Evolutionary conservation across 78 protist species (phyloP).

Genomic region (Neovahlkampfia damariscottae): DNA sequence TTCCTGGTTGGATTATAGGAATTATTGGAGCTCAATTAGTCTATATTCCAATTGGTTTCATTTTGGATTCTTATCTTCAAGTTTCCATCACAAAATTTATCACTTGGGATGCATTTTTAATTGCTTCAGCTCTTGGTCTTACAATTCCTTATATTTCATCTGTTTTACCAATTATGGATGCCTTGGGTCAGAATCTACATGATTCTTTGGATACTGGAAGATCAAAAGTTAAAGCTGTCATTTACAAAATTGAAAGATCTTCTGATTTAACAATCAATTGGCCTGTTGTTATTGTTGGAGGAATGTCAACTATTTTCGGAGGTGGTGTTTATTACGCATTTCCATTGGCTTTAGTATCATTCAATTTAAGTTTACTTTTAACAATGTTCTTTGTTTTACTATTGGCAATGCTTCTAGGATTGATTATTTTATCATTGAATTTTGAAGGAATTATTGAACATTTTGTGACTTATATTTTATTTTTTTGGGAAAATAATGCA

Average conservation of each 20-base stretch:
- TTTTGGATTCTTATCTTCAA: neutral
- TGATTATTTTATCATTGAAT: slow-evolving; percentile 51
- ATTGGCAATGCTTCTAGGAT: slow-evolving; percentile 67
- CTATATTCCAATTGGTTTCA: slow-evolving; percentile 11
- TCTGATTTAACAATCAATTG: neutral
- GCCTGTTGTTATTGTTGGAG: slow-evolving; percentile 46
- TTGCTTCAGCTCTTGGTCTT: slow-evolving; percentile 54
- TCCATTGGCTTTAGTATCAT: slow-evolving; percentile 62
- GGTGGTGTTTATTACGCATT: slow-evolving; percentile 60
- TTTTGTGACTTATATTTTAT: slow-evolving; percentile 24
- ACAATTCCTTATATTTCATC: slow-evolving; percentile 56
- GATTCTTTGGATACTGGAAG: slow-evolving; percentile 61
- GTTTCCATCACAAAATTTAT: neutral
- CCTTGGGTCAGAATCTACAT: slow-evolving; percentile 34
- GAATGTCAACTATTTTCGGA: slow-evolving; percentile 30
- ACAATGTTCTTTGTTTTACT: slow-evolving; percentile 69
- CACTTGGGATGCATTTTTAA: slow-evolving; percentile 2
- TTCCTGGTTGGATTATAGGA: slow-evolving; percentile 78
- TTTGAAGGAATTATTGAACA: slow-evolving; percentile 46
- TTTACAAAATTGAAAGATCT: slow-evolving; percentile 50
- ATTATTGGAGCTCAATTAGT: slow-evolving; percentile 34
- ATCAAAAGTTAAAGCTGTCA: slow-evolving; percentile 49
- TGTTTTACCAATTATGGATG: slow-evolving; percentile 65
- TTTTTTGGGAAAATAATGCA: slow-evolving; percentile 61
- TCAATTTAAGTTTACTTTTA: slow-evolving; percentile 55